These are phyloP conservation scores for Solanum stenotomum DNA, from an alignment of 257 asterid genomes.

Conservation along the genomic window DNA sequence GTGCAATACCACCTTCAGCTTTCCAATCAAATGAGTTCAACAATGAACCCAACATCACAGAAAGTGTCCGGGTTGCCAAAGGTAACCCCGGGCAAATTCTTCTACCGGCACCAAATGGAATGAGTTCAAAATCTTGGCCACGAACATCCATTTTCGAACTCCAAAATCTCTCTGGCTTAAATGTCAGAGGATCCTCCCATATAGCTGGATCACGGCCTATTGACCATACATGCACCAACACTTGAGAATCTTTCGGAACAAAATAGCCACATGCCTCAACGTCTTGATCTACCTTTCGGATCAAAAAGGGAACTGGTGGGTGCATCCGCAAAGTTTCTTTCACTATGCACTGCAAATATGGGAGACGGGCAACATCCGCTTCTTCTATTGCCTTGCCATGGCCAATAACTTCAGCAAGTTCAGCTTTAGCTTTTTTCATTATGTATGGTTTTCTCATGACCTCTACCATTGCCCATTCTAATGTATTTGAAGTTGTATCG, in stretches of 20 bases:
- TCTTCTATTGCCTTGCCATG: constrained; percentile 42
- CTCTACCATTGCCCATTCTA: constrained; percentile 87
- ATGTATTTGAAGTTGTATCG: constrained; percentile 52
- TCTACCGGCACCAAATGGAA: constrained; percentile 74
- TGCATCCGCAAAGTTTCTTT: constrained; percentile 64
- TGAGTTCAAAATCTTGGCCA: constrained; percentile 57
- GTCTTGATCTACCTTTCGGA: constrained; percentile 40
- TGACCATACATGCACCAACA: constrained; percentile 53
- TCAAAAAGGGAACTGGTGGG: constrained; percentile 64
- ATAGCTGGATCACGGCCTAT: constrained; percentile 47
- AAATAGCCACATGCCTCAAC: constrained; percentile 38
- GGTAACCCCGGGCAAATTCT: constrained; percentile 78
- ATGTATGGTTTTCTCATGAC: constrained; percentile 39
- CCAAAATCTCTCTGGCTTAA: constrained; percentile 59
- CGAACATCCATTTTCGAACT: constrained; percentile 35
- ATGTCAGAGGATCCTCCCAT: constrained; percentile 48
- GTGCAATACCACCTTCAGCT: constrained; percentile 25
- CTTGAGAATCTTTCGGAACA: constrained; percentile 42
- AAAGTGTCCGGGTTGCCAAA: constrained; percentile 41
- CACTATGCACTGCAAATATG: constrained; percentile 42
- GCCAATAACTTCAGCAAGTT: constrained; percentile 44
- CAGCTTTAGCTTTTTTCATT: constrained; percentile 40
- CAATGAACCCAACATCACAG: constrained; percentile 54
- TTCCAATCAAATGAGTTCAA: constrained; percentile 63
- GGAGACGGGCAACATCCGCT: constrained; percentile 34